Evolutionary conservation across 1,284 basidiomycete genomes (phyloP), one percentile per base, ranked within the genome.

Genomic region (Ustilago esculenta): DNA sequence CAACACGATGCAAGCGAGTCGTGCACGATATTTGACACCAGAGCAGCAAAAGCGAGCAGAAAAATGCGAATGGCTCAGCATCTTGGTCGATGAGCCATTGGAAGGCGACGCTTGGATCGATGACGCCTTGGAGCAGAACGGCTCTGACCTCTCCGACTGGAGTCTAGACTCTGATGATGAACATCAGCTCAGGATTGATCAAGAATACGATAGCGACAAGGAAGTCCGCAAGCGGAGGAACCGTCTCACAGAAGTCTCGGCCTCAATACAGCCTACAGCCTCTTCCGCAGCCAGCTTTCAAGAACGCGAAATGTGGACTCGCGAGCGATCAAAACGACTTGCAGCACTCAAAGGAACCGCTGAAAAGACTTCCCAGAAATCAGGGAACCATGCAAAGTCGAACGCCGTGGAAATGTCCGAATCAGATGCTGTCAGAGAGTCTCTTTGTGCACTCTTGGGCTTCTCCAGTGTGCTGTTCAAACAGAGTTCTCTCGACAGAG

Each of bases 101-200:
- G 49, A 65, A 32, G 70, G 60, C 15, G 53, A 57, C 18, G 60
- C 33, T 6, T 64, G 57, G 60, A 27, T 36, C 15, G 61, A 56
- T 1, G 25, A 50, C 1, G 48, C 14, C 5, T n/a, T 17, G 10
- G 47, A 61, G 1, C 44, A 58, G 24, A 33, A 58, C 29, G 36
- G 27, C 9, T 66, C 57, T 5, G 61, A 71, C 9, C 51, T 71
- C 12, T 71, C 68, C 17, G 57, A 57, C 20, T 71, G 68, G 68
- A 64, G 60, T 17, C 33, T 51, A 6, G 56, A 56, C 18, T 48
- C 56, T 4, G 67, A 63, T n/a, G 54, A 65, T 14, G 61, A 57
- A 32, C 40, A 40, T 34, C 40, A 43, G 9, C 15, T 17, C 8
- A 24, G 37, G 11, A 11, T 53, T 1, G 54, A 57, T 24, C 30